Base-by-base conservation (phyloP, 2,329 filamentous ascomycete species). In the Colletotrichum graminicola region DNA sequence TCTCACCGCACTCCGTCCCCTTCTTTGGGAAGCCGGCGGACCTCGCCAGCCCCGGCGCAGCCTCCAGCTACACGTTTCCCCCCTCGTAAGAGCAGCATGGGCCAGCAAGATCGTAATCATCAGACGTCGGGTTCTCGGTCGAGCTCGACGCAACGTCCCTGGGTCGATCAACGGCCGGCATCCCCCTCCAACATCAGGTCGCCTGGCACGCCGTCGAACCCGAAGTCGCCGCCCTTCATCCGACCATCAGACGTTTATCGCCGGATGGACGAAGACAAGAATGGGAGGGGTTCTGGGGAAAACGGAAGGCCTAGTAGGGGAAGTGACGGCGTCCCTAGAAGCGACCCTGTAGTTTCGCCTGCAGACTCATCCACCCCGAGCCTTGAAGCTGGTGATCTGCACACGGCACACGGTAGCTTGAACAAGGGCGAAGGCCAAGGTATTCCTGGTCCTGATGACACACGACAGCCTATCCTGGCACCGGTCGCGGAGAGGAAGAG, bases 221-320 rank as follows among this genome's bases (percentile, higher is more conserved):
- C 82, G 61, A 91, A 90, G 75, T 79, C 88, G 1, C 80, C 89
- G 26, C 87, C 90, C 0, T 91, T 95, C 74, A 86, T 94, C 67
- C 87, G 92, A 47, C 93, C 94, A 1, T 88, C 92, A 16, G 93
- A 97, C 75, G 91, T 95, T 52, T 95, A 95, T 79, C 91, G 88
- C 76, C 89, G 92, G 7, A 85, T 92, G 79, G 89, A 89, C 63
- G 91, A 93, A 74, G 92, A 93, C 74, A 86, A 85, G 64, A 84
- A 88, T 73, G 86, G 88, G 74, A 82, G 86, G 47, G 84, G 85
- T 67, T 89, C 88, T 1, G 80, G 88, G 67, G 90, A 92, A 2
- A 88, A 87, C 12, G 81, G 85, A 26, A 83, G 88, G 62, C 87
- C 88, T 6, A 90, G 86, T 73, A 77, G 89, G 70, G 89, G 91